A percentile compares a stretch with the other conserved stretches of the same genome.
Evolutionary conservation across 352 stramenopile genomes (phyloP).

Genomic region (Pythium grandisporangium): DNA sequence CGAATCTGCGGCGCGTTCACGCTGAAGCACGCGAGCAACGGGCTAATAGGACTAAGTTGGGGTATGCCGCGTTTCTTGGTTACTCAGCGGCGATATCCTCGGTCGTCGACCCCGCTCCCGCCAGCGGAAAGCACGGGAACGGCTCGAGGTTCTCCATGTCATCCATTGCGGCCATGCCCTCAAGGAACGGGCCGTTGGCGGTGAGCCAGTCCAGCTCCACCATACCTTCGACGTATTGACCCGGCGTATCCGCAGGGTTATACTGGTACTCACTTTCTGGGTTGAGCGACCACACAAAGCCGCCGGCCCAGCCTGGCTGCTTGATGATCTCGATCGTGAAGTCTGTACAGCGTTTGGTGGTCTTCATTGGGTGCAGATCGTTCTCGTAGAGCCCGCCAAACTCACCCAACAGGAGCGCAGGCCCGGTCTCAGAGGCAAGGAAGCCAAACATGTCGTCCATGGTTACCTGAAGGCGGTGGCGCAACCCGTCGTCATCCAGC

Average conservation of each 20-base stretch:
- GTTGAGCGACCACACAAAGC: constrained; percentile 71
- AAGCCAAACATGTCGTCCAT: constrained; percentile 70
- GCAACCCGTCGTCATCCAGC: constrained; percentile 30
- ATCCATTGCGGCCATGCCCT: constrained; percentile 38
- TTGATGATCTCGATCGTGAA: constrained; percentile 53
- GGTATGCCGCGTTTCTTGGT: too few relatives aligned
- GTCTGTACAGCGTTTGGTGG: constrained; percentile 47
- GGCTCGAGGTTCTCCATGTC: constrained; percentile 27
- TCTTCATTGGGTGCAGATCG: constrained; percentile 44
- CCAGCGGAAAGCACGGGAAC: constrained; percentile 39
- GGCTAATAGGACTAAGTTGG: too few relatives aligned
- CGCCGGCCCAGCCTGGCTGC: constrained; percentile 31
- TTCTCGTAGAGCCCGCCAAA: constrained; percentile 56
- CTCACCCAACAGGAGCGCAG: constrained; percentile 49
- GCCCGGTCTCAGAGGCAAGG: constrained; percentile 26
- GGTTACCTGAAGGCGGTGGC: constrained; percentile 25
- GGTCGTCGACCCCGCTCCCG: too few relatives aligned
- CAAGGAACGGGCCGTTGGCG: constrained; percentile 31
- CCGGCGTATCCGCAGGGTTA: constrained; percentile 31
- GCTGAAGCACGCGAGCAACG: too few relatives aligned
- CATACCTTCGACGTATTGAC: constrained; percentile 37
- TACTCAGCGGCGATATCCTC: too few relatives aligned
- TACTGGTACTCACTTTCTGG: constrained; percentile 62
- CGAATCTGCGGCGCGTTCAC: too few relatives aligned
- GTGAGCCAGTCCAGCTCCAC: constrained; percentile 49